Conservation (phyloP, 495 filamentous ascomycete species). For the Saxispiralis lemnorum region DNA sequence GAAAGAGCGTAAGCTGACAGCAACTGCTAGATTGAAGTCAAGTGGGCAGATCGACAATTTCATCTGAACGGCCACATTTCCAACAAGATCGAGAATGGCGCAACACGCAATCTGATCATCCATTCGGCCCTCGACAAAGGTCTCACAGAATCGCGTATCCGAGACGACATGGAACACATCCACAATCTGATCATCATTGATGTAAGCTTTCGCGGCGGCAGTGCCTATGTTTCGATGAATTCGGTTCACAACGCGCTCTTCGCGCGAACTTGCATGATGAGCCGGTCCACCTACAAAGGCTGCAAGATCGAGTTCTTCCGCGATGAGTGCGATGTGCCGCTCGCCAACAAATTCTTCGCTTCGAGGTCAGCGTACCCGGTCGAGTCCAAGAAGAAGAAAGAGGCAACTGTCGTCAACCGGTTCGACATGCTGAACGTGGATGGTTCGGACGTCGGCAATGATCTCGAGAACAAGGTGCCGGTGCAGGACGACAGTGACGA, state of each 20-base stretch:
- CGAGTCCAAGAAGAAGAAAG: constrained; percentile 22
- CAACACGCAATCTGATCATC: constrained; percentile 60
- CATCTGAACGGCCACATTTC: constrained; percentile 46
- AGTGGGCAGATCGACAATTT: constrained; percentile 61
- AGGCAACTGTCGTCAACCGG: constrained; percentile 33
- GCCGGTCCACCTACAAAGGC: constrained; percentile 53
- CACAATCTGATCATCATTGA: constrained; percentile 58
- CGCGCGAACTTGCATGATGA: constrained; percentile 65
- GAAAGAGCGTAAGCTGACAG: constrained; percentile 11
- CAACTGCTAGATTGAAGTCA: constrained; percentile 40
- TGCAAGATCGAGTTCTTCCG: constrained; percentile 52
- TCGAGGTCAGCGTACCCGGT: no score
- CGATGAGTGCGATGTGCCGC: constrained; percentile 56
- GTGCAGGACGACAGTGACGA: constrained; percentile 1
- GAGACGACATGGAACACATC: constrained; percentile 67
- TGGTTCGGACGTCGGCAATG: constrained; percentile 15
- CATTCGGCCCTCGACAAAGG: constrained; percentile 32
- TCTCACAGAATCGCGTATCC: constrained; percentile 45
- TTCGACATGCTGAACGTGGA: constrained; percentile 46
- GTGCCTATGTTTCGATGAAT: constrained; percentile 54
- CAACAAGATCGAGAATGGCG: constrained; percentile 49
- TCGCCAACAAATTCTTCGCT: constrained; percentile 18
- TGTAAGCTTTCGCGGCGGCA: constrained; percentile 37
- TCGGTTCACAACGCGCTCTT: constrained; percentile 61
- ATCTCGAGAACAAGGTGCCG: constrained; percentile 6